Conservation (phyloP, 257 asterid genomes). For the Przewalskia tangutica region DNA sequence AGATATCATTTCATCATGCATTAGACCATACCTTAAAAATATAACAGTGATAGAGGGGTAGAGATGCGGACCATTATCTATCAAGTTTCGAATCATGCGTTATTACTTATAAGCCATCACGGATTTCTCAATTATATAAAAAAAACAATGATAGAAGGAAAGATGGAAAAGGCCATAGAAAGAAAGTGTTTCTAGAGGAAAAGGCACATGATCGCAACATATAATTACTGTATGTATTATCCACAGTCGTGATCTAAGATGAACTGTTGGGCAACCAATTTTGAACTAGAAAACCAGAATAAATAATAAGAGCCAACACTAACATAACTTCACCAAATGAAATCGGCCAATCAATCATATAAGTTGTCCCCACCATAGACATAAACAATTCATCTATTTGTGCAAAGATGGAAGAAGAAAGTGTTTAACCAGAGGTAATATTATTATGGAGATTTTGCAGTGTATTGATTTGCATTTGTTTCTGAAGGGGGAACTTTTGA, state of each 20-base stretch:
- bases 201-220: neutral
- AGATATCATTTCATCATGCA: neutral
- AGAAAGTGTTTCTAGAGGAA: neutral
- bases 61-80: neutral
- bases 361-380: neutral
- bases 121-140: neutral
- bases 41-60: neutral
- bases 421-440: slow-evolving; percentile 43
- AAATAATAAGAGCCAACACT: neutral
- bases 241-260: neutral
- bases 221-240: neutral
- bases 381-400: neutral
- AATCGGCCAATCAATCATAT: neutral
- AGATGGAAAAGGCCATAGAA: neutral
- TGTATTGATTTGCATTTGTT: slow-evolving; percentile 57
- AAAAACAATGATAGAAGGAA: neutral
- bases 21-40: neutral
- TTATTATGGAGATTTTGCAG: slow-evolving; percentile 58
- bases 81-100: neutral
- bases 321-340: neutral
- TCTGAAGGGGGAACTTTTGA: no score
- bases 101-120: neutral
- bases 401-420: neutral
- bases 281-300: neutral
- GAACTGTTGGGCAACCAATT: neutral